Base-by-base conservation (phyloP, 2,329 filamentous ascomycete genomes). In the Ilyonectria destructans region DNA sequence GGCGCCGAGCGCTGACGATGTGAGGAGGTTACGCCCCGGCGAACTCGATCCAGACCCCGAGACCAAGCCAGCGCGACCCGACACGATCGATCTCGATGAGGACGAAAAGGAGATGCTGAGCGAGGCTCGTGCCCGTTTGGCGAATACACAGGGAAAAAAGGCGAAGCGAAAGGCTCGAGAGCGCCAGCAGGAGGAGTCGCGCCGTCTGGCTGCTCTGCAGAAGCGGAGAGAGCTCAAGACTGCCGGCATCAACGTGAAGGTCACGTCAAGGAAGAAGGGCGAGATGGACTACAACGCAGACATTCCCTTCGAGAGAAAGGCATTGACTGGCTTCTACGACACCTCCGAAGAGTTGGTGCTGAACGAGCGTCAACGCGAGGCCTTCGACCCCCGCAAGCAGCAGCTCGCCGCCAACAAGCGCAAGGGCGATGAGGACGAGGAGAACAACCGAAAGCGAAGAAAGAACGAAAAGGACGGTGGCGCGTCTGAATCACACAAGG, bases 271-370 rank as follows among this genome's bases (percentile, higher is more conserved):
- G 68, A 98, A 98, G 85, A 91, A 94, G 85, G 96, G 96, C 0
- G 92, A 98, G 84, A 99, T 99, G 94, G 96, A 99, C 82, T 99
- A 99, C 85, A 99, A 99, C 82, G 96, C 96, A 75, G 96, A 99
- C 76, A 97, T 99, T 72, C 96, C 96, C 0, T 98, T 99, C 73
- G 96, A 99, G 81, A 98, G 96, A 82, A 93, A 93, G 71, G 92
- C 96, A 0, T 92, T 93, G 0, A 85, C 91, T 23, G 96, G 96
- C 13, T 99, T 99, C 80, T 97, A 96, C 83, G 96, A 99, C 79
- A 99, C 96, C 0, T 86, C 86, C 4, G 95, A 98, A 15, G 96
- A 99, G 79, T 85, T 93, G 72, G 83, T 85, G 5, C 87, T 86
- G 72, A 99, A 99, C 80, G 96, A 99, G 81, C 89, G 88, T 67